Conservation (phyloP, 495 filamentous ascomycete species). For the Penicillium paradoxum region DNA sequence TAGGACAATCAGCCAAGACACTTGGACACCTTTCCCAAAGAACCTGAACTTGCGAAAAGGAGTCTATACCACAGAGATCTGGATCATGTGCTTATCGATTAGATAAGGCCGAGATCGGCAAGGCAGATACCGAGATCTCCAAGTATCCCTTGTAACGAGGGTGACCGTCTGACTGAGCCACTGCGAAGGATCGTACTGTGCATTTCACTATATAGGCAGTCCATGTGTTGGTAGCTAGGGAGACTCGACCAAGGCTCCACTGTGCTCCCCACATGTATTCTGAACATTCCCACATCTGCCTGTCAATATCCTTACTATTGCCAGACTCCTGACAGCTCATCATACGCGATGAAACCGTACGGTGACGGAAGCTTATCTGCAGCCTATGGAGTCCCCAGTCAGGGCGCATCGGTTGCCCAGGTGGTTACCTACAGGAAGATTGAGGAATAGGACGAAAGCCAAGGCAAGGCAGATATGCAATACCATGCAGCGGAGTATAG, state of each 20-base stretch:
- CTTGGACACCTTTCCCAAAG: not conserved
- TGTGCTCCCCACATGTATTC: not conserved
- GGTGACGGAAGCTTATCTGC: conserved; percentile 11
- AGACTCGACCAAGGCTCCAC: not conserved
- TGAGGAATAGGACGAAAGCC: not conserved
- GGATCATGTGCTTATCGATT: conserved; percentile 21
- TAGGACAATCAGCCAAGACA: not conserved
- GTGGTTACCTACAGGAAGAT: too few relatives aligned
- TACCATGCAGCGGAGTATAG: conserved; percentile 1
- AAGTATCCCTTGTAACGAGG: not conserved
- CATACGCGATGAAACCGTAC: not conserved
- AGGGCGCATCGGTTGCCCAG: not conserved
- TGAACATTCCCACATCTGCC: not conserved
- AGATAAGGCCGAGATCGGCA: conserved; percentile 23
- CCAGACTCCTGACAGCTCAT: not conserved
- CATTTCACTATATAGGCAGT: too few relatives aligned
- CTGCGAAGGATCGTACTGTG: too few relatives aligned
- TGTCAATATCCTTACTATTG: not conserved
- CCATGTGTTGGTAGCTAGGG: too few relatives aligned
- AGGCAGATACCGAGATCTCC: conserved; percentile 1
- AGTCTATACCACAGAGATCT: not conserved
- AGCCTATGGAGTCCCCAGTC: conserved; percentile 3
- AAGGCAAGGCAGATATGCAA: conserved; percentile 2
- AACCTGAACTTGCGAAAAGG: not conserved
- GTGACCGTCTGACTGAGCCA: not conserved